phyloP scores from a whole-genome alignment of 2,329 filamentous ascomycete genomes.

The Epichloe elymi region DNA sequence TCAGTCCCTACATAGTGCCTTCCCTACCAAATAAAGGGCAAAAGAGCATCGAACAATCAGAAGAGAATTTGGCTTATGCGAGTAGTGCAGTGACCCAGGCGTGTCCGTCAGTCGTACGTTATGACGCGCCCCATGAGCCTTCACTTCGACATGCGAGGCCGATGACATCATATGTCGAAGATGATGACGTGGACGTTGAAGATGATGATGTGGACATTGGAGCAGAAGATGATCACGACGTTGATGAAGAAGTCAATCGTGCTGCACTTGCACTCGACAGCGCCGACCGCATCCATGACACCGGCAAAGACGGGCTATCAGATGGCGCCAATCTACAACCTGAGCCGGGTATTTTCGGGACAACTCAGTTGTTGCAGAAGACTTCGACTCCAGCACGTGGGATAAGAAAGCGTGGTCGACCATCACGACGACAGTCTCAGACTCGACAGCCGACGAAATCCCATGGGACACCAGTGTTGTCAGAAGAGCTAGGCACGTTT shows the following conservation, averaged over 20 bases:
- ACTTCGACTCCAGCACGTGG: neutral
- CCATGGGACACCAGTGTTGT: neutral
- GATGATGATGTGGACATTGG: constrained; percentile 22
- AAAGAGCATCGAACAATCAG: constrained; percentile 9
- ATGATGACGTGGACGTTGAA: constrained; percentile 27
- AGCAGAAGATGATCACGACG: constrained; percentile 5
- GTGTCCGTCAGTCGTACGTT: neutral
- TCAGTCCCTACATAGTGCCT: neutral
- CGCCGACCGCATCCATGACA: neutral
- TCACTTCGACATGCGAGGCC: constrained; percentile 39
- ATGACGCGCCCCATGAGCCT: constrained; percentile 27
- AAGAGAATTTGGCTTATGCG: neutral
- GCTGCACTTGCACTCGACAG: neutral
- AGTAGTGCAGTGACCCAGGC: constrained; percentile 19
- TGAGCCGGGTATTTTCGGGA: neutral
- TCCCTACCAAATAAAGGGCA: neutral
- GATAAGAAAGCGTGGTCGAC: constrained; percentile 17
- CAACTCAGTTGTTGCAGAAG: neutral
- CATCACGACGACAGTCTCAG: constrained; percentile 16
- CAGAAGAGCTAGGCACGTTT: neutral
- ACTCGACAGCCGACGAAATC: neutral
- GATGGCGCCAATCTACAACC: neutral
- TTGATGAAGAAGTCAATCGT: neutral
- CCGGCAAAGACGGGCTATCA: constrained; percentile 6
- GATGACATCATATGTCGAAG: constrained; percentile 35